Conservation (phyloP, 2,329 filamentous ascomycete species). For the Fusarium sp. region DNA sequence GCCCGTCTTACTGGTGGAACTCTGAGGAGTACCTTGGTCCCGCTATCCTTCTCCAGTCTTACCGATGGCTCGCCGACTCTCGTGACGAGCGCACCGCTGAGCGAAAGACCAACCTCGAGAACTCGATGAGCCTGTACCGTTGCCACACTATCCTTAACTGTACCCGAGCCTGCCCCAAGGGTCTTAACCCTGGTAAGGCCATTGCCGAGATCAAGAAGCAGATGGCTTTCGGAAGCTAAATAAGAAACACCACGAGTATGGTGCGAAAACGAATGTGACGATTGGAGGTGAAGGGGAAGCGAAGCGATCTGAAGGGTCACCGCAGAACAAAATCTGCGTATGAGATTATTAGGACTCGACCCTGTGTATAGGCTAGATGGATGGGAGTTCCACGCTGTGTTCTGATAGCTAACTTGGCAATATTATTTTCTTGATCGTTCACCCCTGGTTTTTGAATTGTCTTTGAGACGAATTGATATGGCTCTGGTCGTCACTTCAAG, state of each 20-base stretch:
- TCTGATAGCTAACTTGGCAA: conserved; percentile 48
- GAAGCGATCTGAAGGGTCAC: conserved; percentile 40
- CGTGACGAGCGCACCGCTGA: conserved; percentile 90
- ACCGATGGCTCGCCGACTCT: conserved; percentile 96
- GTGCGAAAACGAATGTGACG: conserved; percentile 31
- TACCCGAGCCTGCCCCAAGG: conserved; percentile 97
- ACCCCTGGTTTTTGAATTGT: conserved; percentile 6
- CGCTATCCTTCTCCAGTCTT: conserved; percentile 95
- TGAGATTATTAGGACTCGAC: conserved; percentile 47
- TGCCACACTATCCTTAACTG: conserved; percentile 99
- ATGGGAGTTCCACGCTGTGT: conserved; percentile 47
- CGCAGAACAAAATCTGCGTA: conserved; percentile 42
- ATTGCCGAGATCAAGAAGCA: conserved; percentile 99
- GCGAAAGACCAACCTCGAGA: conserved; percentile 92
- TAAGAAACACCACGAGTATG: conserved; percentile 20
- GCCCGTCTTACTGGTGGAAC: conserved; percentile 99
- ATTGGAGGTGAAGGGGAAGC: conserved; percentile 25
- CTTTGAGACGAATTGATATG: not conserved
- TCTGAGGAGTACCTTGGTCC: conserved; percentile 98
- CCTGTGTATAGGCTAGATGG: conserved; percentile 49
- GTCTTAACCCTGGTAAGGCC: conserved; percentile 92
- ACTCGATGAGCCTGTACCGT: conserved; percentile 98
- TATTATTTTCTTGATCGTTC: conserved; percentile 46
- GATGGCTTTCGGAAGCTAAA: conserved; percentile 72
- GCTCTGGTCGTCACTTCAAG: not conserved